phyloP scores from a whole-genome alignment of 164 flowering plant species.

The Litsea cubeba region DNA sequence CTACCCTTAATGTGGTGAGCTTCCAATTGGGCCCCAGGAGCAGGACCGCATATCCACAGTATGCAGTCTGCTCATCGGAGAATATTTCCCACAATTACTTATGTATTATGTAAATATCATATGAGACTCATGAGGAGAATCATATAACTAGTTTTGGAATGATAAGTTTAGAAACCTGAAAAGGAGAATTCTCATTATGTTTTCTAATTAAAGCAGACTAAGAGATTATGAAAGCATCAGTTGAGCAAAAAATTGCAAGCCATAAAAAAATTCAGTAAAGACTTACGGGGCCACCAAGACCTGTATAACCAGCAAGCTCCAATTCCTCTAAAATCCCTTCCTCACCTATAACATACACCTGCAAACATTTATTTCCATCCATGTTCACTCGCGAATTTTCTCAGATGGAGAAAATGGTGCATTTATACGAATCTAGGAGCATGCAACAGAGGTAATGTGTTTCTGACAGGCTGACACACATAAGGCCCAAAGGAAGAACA shows the following conservation, averaged over 20 bases:
- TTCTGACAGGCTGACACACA: too few species aligned
- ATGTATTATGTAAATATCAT: too few species aligned
- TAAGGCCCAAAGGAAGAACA: too few species aligned
- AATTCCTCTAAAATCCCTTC: slow-evolving; percentile 92
- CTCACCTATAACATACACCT: slow-evolving; percentile 91
- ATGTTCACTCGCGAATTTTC: not conserved
- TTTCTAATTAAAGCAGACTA: not conserved
- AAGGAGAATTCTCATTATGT: not conserved
- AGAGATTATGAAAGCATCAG: not conserved
- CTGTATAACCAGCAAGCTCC: slow-evolving; percentile 75
- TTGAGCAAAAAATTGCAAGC: not conserved
- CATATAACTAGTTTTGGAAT: too few species aligned
- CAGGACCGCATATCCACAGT: too few species aligned
- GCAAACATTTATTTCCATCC: slow-evolving; percentile 5
- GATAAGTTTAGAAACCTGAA: not conserved
- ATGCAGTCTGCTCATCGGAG: too few species aligned
- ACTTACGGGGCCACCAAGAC: slow-evolving; percentile 90
- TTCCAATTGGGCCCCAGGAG: too few species aligned
- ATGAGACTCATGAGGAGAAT: too few species aligned
- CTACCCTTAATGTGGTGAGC: too few species aligned
- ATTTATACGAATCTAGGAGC: too few species aligned
- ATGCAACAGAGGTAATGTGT: too few species aligned
- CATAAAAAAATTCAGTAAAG: not conserved
- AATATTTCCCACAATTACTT: too few species aligned
- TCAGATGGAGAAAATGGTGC: not conserved